Evolutionary conservation across 169 alveolate species (phyloP).

Genomic region (Perkinsus marinus): DNA sequence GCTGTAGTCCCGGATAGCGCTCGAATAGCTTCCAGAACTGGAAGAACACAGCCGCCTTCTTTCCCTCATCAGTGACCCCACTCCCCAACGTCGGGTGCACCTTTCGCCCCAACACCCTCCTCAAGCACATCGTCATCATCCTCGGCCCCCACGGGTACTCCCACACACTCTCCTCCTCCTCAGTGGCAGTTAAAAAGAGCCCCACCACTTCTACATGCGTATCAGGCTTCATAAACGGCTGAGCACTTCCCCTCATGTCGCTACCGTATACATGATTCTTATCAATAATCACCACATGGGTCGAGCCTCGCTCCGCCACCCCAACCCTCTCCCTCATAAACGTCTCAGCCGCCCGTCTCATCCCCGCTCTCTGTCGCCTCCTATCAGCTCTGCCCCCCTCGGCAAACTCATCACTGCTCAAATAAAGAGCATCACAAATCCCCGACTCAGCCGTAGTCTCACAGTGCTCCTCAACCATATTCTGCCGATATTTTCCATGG

Average conservation of each 20-base stretch:
- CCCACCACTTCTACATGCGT: neutral
- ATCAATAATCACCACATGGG: neutral
- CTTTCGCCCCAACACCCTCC: neutral
- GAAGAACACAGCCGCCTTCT: neutral
- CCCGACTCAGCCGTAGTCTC: neutral
- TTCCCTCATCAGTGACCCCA: neutral
- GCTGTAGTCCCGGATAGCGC: neutral
- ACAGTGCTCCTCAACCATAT: neutral
- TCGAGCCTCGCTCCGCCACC: neutral
- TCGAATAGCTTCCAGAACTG: neutral
- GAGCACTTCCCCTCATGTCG: neutral
- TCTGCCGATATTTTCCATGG: neutral
- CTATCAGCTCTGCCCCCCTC: neutral
- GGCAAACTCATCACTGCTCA: neutral
- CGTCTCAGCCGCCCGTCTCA: neutral
- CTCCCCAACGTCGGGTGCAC: neutral
- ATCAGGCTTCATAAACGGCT: neutral
- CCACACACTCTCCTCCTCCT: neutral
- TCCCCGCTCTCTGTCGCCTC: neutral
- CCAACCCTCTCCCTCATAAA: neutral
- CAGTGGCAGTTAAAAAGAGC: neutral
- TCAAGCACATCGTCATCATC: neutral
- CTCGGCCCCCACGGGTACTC: neutral
- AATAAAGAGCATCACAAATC: neutral
- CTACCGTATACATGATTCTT: neutral